A percentile compares a stretch with the other conserved stretches of the same genome.
Conservation (phyloP, 129 eudicot genomes). For the Arctium minus region DNA sequence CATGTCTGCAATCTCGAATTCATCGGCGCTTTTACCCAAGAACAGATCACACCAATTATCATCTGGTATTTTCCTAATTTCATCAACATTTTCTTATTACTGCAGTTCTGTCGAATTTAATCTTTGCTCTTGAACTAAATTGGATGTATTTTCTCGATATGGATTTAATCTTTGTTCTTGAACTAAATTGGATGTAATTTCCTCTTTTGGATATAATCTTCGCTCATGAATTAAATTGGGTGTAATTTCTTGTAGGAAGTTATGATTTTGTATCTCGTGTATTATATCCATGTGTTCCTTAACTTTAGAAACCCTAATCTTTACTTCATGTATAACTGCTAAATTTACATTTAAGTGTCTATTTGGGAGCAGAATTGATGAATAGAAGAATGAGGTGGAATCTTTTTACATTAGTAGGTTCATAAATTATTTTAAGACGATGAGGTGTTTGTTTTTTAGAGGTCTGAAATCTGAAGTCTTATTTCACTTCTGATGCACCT, state of each 20-base stretch:
- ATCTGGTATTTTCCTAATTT: slow-evolving; percentile 30
- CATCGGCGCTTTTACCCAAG: slow-evolving; percentile 34
- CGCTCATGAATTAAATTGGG: background rate
- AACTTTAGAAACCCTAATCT: background rate
- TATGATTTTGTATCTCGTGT: background rate
- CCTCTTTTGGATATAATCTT: background rate
- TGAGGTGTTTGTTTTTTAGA: no score
- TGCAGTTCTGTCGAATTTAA: background rate
- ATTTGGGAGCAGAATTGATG: background rate
- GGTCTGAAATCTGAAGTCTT: no score
- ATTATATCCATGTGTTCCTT: background rate
- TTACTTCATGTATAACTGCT: background rate
- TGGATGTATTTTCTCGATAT: background rate
- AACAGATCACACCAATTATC: slow-evolving; percentile 26
- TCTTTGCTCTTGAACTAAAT: background rate
- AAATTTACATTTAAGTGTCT: background rate
- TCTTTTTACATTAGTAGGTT: background rate
- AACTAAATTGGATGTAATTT: no score
- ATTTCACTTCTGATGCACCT: no score
- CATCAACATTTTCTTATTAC: background rate
- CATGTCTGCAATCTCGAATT: slow-evolving; percentile 52
- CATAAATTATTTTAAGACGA: background rate
- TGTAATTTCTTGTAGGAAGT: background rate
- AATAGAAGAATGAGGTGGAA: background rate
- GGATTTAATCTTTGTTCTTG: no score